A percentile compares a stretch with the other conserved stretches of the same genome.
phyloP scores from a whole-genome alignment of 495 filamentous ascomycete species.

The Letharia columbiana region DNA sequence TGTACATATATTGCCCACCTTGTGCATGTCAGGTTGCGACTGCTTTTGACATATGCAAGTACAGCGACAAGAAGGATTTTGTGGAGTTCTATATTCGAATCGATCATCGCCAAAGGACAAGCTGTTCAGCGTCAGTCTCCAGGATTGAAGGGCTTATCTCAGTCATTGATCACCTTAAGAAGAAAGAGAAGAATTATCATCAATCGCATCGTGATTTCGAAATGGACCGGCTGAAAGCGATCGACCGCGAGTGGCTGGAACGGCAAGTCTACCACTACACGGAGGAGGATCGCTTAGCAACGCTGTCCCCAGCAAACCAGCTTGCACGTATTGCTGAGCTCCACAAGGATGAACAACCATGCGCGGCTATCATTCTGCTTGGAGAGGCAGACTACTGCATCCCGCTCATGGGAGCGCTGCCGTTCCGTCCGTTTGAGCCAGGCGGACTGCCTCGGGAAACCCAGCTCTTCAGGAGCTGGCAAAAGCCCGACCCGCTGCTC shows the following conservation, averaged over 20 bases:
- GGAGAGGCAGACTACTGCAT: constrained; percentile 12
- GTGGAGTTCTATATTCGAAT: constrained; percentile 1
- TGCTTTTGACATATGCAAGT: background rate
- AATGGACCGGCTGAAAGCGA: background rate
- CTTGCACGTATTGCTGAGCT: background rate
- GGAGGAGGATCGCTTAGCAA: background rate
- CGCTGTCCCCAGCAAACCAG: background rate
- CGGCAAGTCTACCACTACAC: background rate
- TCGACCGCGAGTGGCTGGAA: constrained; percentile 12
- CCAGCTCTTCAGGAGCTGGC: background rate
- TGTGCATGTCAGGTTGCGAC: constrained; percentile 10
- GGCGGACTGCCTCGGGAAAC: background rate
- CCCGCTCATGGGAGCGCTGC: background rate
- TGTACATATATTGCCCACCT: constrained; percentile 12
- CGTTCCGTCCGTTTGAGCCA: constrained; percentile 5
- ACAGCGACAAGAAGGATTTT: background rate
- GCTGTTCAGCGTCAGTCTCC: background rate
- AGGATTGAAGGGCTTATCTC: constrained; percentile 3
- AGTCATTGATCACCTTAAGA: background rate
- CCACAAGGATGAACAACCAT: background rate
- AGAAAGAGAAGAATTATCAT: background rate
- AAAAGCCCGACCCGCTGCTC: background rate
- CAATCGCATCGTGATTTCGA: too few relatives aligned
- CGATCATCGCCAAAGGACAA: background rate
- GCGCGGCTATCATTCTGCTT: constrained; percentile 5